Evolutionary conservation across 2,329 filamentous ascomycete genomes (phyloP).

Genomic region (Aureobasidium sp.): DNA sequence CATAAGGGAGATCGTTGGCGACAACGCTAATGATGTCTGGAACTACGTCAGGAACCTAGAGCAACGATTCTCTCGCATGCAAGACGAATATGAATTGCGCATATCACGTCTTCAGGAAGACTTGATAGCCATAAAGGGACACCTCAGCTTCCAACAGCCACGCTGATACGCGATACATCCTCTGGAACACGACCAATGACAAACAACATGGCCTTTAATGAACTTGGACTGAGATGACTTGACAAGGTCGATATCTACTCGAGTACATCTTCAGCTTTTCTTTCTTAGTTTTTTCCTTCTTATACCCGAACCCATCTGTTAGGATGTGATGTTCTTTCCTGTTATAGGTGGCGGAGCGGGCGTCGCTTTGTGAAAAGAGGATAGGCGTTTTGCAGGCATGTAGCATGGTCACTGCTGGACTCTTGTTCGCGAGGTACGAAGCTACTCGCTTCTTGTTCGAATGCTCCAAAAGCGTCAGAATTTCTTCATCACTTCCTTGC

Average conservation of each 20-base stretch:
- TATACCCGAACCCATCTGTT: constrained; percentile 7
- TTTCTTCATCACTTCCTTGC: neutral
- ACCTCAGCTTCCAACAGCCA: constrained; percentile 8
- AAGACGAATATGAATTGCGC: constrained; percentile 39
- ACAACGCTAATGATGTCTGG: constrained; percentile 47
- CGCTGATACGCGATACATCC: neutral
- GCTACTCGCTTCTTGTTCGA: neutral
- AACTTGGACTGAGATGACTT: neutral
- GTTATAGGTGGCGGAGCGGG: neutral
- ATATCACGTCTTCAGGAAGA: constrained; percentile 38
- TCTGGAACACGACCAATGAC: neutral
- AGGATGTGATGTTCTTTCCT: constrained; percentile 6
- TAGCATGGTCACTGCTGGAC: neutral
- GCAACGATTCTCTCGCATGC: constrained; percentile 37
- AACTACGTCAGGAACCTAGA: constrained; percentile 64
- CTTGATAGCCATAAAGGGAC: constrained; percentile 28
- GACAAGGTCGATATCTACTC: neutral
- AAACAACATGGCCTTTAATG: neutral
- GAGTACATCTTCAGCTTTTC: neutral
- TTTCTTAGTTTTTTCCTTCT: neutral
- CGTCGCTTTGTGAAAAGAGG: neutral
- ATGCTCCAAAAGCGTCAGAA: neutral
- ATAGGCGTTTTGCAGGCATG: neutral
- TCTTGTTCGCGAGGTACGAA: neutral
- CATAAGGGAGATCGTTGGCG: constrained; percentile 58